These are phyloP conservation scores for Echria macrotheca DNA, from an alignment of 495 filamentous ascomycete genomes.

Conservation along the genomic window DNA sequence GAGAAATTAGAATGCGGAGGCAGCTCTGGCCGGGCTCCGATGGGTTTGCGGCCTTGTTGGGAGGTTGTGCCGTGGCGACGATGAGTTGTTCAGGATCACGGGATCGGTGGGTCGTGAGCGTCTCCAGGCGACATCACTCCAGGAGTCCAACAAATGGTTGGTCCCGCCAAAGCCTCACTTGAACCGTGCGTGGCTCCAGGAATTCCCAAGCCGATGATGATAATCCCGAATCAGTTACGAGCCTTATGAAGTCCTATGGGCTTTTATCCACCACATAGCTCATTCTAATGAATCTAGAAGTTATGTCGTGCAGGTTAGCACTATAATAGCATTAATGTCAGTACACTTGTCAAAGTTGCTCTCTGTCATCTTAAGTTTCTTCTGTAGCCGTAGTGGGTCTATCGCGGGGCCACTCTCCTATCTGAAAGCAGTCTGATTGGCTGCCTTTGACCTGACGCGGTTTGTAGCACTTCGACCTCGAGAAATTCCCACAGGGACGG, in stretches of 20 bases:
- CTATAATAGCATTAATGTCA: too few species aligned
- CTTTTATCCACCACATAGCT: too few species aligned
- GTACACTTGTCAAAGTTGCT: neutral
- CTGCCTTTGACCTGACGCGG: slow-evolving; percentile 20
- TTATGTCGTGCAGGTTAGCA: too few species aligned
- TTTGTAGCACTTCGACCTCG: slow-evolving; percentile 27
- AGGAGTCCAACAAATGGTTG: neutral
- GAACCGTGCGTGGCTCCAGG: slow-evolving; percentile 2
- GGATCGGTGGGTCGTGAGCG: neutral
- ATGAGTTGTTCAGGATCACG: slow-evolving; percentile 7
- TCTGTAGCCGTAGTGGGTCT: slow-evolving; percentile 1
- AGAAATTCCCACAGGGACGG: slow-evolving; percentile 29
- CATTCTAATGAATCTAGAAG: too few species aligned
- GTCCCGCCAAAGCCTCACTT: neutral
- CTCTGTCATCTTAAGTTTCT: neutral
- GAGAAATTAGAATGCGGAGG: neutral
- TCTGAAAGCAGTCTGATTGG: slow-evolving; percentile 25
- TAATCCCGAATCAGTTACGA: too few species aligned
- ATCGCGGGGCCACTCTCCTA: slow-evolving; percentile 19
- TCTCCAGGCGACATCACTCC: neutral
- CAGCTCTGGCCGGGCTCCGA: neutral
- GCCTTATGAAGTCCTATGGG: too few species aligned
- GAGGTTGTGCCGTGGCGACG: neutral
- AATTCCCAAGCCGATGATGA: too few species aligned
- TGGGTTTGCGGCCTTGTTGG: too few species aligned